Conservation (phyloP, 306 rosid genomes). For the Gillenia trifoliata region DNA sequence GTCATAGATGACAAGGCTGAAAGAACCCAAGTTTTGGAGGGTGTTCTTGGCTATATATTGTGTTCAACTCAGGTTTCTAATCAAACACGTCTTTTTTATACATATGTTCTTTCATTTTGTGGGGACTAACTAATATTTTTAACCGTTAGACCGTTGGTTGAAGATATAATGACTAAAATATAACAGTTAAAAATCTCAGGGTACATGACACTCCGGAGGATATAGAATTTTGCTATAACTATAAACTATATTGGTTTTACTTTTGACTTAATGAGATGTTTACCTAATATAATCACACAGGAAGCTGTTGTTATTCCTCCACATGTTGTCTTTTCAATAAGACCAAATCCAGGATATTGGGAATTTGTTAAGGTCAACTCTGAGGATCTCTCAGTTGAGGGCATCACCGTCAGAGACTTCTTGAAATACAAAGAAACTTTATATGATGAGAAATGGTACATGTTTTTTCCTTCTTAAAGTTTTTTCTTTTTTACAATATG, state of each 20-base stretch:
- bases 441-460: constrained; percentile 59
- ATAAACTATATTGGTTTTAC: neutral
- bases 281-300: constrained; percentile 24
- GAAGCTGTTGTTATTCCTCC: constrained; percentile 88
- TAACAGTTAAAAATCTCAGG: too few relatives aligned
- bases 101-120: neutral
- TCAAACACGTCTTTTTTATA: neutral
- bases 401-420: constrained; percentile 51
- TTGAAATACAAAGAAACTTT: constrained; percentile 64
- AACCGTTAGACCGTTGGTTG: neutral
- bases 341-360: constrained; percentile 86
- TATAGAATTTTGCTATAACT: neutral
- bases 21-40: constrained; percentile 56
- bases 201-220: too few relatives aligned
- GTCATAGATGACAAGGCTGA: constrained; percentile 57
- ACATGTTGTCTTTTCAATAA: constrained; percentile 64
- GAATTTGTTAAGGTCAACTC: constrained; percentile 62
- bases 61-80: constrained; percentile 63
- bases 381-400: constrained; percentile 61
- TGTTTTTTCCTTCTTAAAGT: neutral
- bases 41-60: constrained; percentile 60
- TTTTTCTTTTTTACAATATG: neutral
- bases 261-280: neutral
- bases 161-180: neutral
- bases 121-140: too few relatives aligned